phyloP scores from a whole-genome alignment of 2,329 filamentous ascomycete species.

The Arthrinium puccinioides region DNA sequence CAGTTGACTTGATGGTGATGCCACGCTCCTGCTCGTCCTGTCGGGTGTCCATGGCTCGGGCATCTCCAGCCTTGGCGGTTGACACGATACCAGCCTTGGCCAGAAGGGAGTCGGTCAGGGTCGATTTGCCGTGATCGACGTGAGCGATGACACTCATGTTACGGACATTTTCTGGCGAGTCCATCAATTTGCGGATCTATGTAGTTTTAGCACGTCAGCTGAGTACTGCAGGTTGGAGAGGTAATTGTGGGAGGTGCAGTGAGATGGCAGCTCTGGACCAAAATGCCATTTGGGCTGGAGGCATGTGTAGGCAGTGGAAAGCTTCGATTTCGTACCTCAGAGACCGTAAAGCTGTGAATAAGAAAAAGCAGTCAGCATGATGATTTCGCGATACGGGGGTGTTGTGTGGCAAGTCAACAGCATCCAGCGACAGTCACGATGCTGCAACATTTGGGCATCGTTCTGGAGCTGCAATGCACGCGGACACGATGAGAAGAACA shows the following conservation, averaged over 20 bases:
- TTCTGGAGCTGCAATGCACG: neutral
- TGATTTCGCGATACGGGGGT: neutral
- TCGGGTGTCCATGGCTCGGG: constrained; percentile 94
- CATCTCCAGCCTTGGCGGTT: constrained; percentile 91
- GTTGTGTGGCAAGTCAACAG: neutral
- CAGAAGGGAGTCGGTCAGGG: constrained; percentile 97
- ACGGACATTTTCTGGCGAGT: constrained; percentile 1
- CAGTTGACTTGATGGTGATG: constrained; percentile 99
- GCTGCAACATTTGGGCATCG: neutral
- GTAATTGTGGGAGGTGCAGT: neutral
- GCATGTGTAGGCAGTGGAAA: neutral
- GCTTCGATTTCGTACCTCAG: constrained; percentile 43
- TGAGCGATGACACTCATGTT: constrained; percentile 50
- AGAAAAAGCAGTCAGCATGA: constrained; percentile 37
- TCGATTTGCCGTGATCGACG: constrained; percentile 99
- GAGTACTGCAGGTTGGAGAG: neutral
- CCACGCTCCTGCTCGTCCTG: constrained; percentile 98
- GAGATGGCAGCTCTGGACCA: neutral
- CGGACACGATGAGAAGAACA: neutral
- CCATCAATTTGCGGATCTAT: neutral
- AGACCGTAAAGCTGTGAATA: constrained; percentile 84
- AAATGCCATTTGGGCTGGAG: neutral
- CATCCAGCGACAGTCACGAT: neutral
- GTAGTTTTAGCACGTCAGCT: neutral
- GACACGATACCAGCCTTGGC: constrained; percentile 99